Conservation (phyloP, 1,284 basidiomycete species). For the Coniophora puteana region DNA sequence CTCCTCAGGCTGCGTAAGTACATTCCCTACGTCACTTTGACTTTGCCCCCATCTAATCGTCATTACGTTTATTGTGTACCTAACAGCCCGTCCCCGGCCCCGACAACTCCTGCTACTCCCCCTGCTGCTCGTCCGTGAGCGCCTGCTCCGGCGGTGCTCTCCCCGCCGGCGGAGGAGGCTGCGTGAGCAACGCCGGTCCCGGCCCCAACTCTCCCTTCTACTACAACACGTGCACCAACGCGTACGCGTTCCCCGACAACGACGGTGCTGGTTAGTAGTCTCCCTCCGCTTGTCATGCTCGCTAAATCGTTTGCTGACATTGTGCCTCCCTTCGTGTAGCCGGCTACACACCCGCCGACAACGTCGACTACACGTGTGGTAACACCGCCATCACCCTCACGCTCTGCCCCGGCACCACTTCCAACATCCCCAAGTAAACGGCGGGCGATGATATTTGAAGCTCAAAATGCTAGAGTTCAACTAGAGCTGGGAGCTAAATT, state of each 20-base stretch:
- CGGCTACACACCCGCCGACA: constrained; percentile 21
- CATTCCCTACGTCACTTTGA: too few relatives aligned
- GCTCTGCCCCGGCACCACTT: constrained; percentile 27
- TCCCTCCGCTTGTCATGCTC: too few relatives aligned
- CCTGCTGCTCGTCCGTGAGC: constrained; percentile 22
- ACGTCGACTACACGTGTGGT: constrained; percentile 26
- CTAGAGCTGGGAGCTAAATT: too few relatives aligned
- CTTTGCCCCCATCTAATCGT: too few relatives aligned
- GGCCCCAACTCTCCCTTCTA: constrained; percentile 27
- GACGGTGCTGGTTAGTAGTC: constrained; percentile 25
- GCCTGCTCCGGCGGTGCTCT: constrained; percentile 25
- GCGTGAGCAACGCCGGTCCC: constrained; percentile 22
- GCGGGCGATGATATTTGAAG: too few relatives aligned
- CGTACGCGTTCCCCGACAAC: constrained; percentile 30
- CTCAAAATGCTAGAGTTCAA: too few relatives aligned
- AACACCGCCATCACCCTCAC: constrained; percentile 29
- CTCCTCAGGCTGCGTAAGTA: constrained; percentile 15
- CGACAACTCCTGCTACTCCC: constrained; percentile 20
- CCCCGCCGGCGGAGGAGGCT: constrained; percentile 25
- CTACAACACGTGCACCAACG: constrained; percentile 24
- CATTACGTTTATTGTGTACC: too few relatives aligned
- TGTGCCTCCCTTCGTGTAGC: too few relatives aligned
- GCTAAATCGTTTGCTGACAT: too few relatives aligned
- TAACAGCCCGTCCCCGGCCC: constrained; percentile 30
- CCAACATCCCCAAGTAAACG: constrained; percentile 8